Percentiles rank a stretch among this genome's conserved stretches.
phyloP scores from a whole-genome alignment of 2,329 filamentous ascomycete species.

The Neophaeococcomyces mojaviensis region DNA sequence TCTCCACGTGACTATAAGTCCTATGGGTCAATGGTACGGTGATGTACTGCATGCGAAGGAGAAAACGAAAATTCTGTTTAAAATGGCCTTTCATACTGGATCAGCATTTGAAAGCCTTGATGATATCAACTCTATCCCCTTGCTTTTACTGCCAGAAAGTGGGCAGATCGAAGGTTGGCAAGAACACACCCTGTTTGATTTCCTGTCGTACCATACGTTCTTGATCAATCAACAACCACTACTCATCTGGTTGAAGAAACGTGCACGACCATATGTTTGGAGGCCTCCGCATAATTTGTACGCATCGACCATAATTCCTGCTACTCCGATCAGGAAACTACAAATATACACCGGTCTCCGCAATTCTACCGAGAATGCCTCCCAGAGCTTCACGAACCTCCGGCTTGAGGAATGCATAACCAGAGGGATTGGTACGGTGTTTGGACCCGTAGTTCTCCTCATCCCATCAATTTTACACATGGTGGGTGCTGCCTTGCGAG shows the following conservation, averaged over 20 bases:
- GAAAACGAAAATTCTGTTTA: not conserved
- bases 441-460: conserved; percentile 14
- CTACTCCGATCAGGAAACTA: not conserved
- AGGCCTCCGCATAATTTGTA: not conserved
- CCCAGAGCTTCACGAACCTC: not conserved
- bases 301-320: not conserved
- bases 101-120: conserved; percentile 5
- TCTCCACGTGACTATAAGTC: not conserved
- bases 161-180: not conserved
- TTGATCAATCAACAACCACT: not conserved
- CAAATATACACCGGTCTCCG: not conserved
- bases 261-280: conserved; percentile 1
- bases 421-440: conserved; percentile 6
- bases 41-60: not conserved
- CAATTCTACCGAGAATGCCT: not conserved
- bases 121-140: not conserved
- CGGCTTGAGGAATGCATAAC: not conserved
- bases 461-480: conserved; percentile 21
- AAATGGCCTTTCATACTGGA: not conserved
- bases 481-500: conserved; percentile 14
- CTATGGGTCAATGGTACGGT: not conserved
- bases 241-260: not conserved
- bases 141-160: not conserved
- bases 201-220: not conserved
- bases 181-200: not conserved